A percentile compares a stretch with the other conserved stretches of the same genome.
These are phyloP conservation scores for Tulasnella sp. DNA, from an alignment of 768 basidiomycete species.

Conservation along the genomic window DNA sequence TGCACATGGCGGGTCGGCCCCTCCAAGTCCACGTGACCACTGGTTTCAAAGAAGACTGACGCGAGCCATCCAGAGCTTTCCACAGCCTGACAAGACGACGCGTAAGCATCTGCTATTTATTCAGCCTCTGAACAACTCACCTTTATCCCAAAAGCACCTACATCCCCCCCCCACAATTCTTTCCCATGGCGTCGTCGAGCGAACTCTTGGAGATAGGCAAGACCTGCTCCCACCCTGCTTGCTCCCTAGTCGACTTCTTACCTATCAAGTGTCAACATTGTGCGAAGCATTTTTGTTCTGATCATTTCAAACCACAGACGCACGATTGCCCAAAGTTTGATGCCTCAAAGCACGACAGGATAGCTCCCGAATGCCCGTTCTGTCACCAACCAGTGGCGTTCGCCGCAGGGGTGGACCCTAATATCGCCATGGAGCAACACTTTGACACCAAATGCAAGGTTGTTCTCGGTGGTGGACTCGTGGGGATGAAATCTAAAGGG, in stretches of 20 bases:
- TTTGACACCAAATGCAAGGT: constrained; percentile 52
- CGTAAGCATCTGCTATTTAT: no score
- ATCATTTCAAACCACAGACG: constrained; percentile 58
- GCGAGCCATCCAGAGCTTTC: no score
- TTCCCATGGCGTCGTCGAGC: no score
- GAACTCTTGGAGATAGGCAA: constrained; percentile 54
- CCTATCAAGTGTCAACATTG: constrained; percentile 84
- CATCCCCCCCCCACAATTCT: constrained; percentile 21
- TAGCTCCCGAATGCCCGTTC: constrained; percentile 67
- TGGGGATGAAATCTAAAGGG: constrained; percentile 2
- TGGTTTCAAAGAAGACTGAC: no score
- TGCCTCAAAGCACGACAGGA: constrained; percentile 52
- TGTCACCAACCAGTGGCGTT: constrained; percentile 66
- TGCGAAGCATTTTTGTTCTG: constrained; percentile 51
- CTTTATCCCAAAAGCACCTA: no score
- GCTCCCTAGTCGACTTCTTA: constrained; percentile 67
- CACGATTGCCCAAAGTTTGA: constrained; percentile 64
- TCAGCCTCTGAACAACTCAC: no score
- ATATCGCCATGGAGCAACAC: constrained; percentile 68
- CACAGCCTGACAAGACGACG: no score
- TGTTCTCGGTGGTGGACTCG: constrained; percentile 38
- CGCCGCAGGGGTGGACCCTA: constrained; percentile 67
- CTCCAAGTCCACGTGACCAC: no score
- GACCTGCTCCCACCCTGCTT: constrained; percentile 55
- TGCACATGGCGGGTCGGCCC: no score